Evolutionary conservation across 2,329 filamentous ascomycete species (phyloP), one percentile per base, ranked within the genome.

Genomic region (Tothia fuscella): DNA sequence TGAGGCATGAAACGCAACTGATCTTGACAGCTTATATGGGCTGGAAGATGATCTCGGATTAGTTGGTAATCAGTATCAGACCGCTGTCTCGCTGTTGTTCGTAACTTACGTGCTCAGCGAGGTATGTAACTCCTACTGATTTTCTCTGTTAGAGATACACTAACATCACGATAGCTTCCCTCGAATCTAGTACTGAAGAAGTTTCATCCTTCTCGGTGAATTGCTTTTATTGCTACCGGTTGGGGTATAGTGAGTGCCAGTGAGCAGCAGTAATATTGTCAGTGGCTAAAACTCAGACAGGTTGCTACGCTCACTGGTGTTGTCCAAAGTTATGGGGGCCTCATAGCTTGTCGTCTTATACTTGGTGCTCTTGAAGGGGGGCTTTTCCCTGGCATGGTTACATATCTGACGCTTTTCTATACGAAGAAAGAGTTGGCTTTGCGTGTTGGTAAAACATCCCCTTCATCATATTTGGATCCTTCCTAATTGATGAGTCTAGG

Each of bases 371-470:
- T 83, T 29, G 80, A 84, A 58, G 79, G 79, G 0, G 80, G 24
- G 7, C 28, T 84, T 1, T 83, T 84, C 48, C 80, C 81, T 0
- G 80, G 80, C 0, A 60, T 82, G 48, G 77, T 73, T 4, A 61
- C 80, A 14, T 84, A 84, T 50, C 66, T 87, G 14, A 85, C 81
- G 0, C 72, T 85, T 49, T 86, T 84, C 65, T 87, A 87, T 61
- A 81, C 76, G 35, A 81, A 80, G 53, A 68, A 71, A 21, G 82
- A 87, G 58, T 70, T 86, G 2, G 81, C 80, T 4, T 60, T 85
- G 31, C 74, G 82, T 2, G 77, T 42, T 17, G 35, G 31, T 34
- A 16, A 34, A 19, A 9, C 26, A 14, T n/a, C n/a, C n/a, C n/a
- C n/a, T n/a, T n/a, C n/a, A n/a, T n/a, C n/a, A n/a, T n/a, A n/a